Base-by-base conservation (phyloP, 306 rosid genomes). In the Cucurbita maxima region DNA sequence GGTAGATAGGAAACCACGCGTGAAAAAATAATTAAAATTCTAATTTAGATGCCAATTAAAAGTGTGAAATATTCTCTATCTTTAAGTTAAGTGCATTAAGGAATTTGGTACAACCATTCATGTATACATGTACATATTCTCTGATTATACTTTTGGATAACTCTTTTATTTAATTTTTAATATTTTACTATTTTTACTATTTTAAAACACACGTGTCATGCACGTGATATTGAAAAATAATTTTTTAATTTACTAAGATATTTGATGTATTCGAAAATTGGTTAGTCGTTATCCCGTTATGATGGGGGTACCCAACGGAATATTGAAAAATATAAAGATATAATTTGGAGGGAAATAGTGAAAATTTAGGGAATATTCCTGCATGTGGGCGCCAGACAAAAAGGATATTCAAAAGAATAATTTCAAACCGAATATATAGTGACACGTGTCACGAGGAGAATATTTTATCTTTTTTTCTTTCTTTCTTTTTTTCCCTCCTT, bases 351-450 rank as follows among this genome's bases (percentile, higher is more conserved):
- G 72, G 72, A 66, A 66, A 66, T 5, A 66, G 36, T 45, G 20
- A 37, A 44, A 66, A 44, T 63, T 63, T 40, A 16, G 30, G 57
- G 74, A 70, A 70, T 70, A 70, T 70, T 70, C 74, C 74, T 14
- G 12, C 14, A 34, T 40, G 73, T 58, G 74, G 61, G 85, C 81
- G 85, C 90, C 87, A 82, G 91, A 83, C 89, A 87, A 77, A 88
- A 88, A 80, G 98, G 97, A 94, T 94, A 90, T 94, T 90, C 98
- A 93, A 82, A 84, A 67, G 87, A 64, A 76, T 73, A 84, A 83
- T 83, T 47, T 82, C 66, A 37, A 62, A 51, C 62, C 72, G 89
- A 87, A 91, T 89, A 91, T 89, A 84, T 79, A 11, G 12, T 3
- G 81, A 84, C 96, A 86, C 88, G 90, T 75, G 89, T 83, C 85